Base-by-base conservation (phyloP, 2,329 filamentous ascomycete genomes). In the Diaporthe nobilis region DNA sequence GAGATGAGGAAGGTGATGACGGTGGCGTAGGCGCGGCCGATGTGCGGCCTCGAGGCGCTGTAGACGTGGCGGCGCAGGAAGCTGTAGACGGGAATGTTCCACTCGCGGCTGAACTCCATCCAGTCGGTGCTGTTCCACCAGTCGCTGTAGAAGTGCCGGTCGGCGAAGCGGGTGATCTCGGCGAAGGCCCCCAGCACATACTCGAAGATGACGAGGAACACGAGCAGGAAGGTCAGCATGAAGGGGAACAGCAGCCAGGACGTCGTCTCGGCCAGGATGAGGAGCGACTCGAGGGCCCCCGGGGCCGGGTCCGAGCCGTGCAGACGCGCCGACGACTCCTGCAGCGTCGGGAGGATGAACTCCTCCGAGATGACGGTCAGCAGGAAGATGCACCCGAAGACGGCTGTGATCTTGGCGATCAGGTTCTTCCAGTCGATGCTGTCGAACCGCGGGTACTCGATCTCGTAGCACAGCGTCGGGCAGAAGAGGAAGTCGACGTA, bases 121-220 rank as follows among this genome's bases (percentile, higher is more conserved):
- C 95, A 97, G 87, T 96, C 94, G 79, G 93, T 94, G 79, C 90
- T 92, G 85, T 94, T 94, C 92, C 92, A 93, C 91, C 91, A 93
- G 86, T 93, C 92, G 70, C 88, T 88, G 87, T 98, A 99, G 86
- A 98, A 98, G 84, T 97, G 95, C 55, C 96, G 92, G 84, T 98
- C 97, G 71, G 94, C 96, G 83, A 98, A 98, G 80, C 93, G 90
- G 25, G 96, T 98, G 79, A 98, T 94, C 84, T 99, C 97, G 20
- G 96, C 97, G 81, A 97, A 98, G 65, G 96, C 96, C 75, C 96
- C 97, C 47, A 98, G 91, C 15, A 98, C 90, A 84, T 98, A 99
- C 84, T 99, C 97, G 84, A 98, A 99, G 81, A 98, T 98, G 84
- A 98, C 95, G 75, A 99, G 92, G 87, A 99, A 99, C 73, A 98